phyloP scores from a whole-genome alignment of 441 rosid species.

The Omphalea diandra region DNA sequence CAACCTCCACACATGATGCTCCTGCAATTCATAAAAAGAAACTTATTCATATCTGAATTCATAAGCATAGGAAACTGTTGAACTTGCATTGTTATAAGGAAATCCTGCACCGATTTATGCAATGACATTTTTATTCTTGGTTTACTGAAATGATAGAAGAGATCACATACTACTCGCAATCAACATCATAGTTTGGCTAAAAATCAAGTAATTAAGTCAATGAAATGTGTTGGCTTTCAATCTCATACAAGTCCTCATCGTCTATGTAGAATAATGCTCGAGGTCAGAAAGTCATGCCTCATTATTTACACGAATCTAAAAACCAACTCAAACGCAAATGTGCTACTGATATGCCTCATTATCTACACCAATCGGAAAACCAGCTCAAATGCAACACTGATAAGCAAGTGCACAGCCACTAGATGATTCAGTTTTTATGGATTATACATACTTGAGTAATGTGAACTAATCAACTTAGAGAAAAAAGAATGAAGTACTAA shows the following conservation, averaged over 20 bases:
- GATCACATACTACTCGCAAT: background rate
- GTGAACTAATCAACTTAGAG: background rate
- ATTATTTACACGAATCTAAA: too few relatives aligned
- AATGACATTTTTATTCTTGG: background rate
- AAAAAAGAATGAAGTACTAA: conserved; percentile 36
- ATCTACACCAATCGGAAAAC: background rate
- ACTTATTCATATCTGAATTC: background rate
- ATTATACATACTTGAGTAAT: background rate
- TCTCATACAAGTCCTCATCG: background rate
- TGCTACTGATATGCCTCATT: too few relatives aligned
- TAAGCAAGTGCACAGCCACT: background rate
- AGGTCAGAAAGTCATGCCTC: too few relatives aligned
- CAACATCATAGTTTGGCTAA: background rate
- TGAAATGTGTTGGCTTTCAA: background rate
- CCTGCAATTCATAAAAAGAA: conserved; percentile 37
- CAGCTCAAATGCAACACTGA: background rate
- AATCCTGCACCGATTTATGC: background rate
- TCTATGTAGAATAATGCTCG: too few relatives aligned
- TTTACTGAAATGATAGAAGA: background rate
- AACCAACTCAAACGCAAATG: too few relatives aligned
- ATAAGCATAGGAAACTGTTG: background rate
- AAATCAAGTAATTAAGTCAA: background rate
- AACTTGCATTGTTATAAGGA: background rate
- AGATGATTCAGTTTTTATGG: background rate
- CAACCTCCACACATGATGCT: conserved; percentile 89